These are phyloP conservation scores for Paramecium sonneborni DNA, from an alignment of 73 alveolate genomes.

Conservation along the genomic window DNA sequence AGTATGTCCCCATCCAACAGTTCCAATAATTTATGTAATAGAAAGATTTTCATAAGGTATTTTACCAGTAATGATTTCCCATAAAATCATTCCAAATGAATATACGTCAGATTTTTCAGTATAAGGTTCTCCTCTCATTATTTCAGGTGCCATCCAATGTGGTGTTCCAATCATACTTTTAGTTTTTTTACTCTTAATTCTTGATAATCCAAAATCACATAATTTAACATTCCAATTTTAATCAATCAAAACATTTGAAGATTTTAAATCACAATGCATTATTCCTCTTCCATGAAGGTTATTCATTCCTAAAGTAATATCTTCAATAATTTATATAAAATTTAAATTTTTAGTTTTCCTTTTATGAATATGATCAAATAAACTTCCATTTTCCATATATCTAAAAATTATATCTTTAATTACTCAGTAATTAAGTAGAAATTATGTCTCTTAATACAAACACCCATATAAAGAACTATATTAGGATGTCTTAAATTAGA, in stretches of 20 bases:
- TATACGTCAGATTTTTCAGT: conserved; percentile 81
- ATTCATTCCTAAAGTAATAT: conserved; percentile 91
- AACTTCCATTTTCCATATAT: conserved; percentile 71
- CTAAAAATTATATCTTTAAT: not conserved
- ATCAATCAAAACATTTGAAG: conserved; percentile 87
- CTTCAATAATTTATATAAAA: conserved; percentile 85
- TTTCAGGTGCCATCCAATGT: conserved; percentile 95
- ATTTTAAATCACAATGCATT: conserved; percentile 94
- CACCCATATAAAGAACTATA: conserved; percentile 92
- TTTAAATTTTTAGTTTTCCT: conserved; percentile 62
- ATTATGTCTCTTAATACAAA: conserved; percentile 75
- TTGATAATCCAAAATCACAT: conserved; percentile 94
- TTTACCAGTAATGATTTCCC: conserved; percentile 65
- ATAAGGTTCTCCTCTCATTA: conserved; percentile 82
- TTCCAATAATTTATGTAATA: conserved; percentile 21
- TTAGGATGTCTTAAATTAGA: conserved; percentile 95
- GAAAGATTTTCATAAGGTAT: conserved; percentile 59
- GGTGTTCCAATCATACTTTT: conserved; percentile 79
- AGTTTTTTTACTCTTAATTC: conserved; percentile 71
- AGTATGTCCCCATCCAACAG: conserved; percentile 58
- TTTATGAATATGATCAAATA: conserved; percentile 81
- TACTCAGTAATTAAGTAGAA: conserved; percentile 95
- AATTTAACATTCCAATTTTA: conserved; percentile 93
- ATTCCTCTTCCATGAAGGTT: conserved; percentile 91
- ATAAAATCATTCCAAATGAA: conserved; percentile 88